phyloP scores from a whole-genome alignment of 345 rosid genomes.

The Salix brachista region DNA sequence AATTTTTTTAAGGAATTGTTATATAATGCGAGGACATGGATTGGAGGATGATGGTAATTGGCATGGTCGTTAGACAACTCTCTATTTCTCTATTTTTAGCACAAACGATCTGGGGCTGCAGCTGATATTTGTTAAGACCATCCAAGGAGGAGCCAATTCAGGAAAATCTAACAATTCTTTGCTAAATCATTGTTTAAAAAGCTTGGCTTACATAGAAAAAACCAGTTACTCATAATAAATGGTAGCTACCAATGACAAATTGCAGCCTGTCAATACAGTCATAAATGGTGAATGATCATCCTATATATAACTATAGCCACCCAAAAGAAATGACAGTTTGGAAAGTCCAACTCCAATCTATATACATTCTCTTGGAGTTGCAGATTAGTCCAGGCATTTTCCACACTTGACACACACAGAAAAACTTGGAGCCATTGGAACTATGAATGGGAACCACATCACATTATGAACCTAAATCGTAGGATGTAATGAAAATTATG shows the following conservation, averaged over 20 bases:
- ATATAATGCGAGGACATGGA: constrained; percentile 30
- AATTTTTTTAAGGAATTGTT: constrained; percentile 27
- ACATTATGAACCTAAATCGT: not conserved
- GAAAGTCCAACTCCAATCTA: not conserved
- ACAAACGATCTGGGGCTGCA: not conserved
- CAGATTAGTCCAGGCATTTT: not conserved
- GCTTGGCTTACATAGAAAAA: not conserved
- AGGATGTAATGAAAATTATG: not conserved
- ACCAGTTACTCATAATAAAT: not conserved
- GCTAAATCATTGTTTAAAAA: not conserved
- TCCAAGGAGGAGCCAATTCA: not conserved
- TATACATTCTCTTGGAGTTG: not conserved
- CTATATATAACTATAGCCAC: not conserved
- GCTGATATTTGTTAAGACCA: not conserved
- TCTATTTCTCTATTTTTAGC: constrained; percentile 1
- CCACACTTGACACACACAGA: not conserved
- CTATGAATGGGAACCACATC: not conserved
- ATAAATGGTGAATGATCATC: not conserved
- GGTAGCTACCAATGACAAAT: not conserved
- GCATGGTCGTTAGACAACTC: not conserved
- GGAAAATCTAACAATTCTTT: not conserved
- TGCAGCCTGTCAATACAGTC: not conserved
- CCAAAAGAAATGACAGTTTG: too few species aligned
- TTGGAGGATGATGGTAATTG: not conserved
- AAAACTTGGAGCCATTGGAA: not conserved